Evolutionary conservation across 768 basidiomycete genomes (phyloP), one percentile per base, ranked within the genome.

Genomic region (Kwoniella bestiolae): DNA sequence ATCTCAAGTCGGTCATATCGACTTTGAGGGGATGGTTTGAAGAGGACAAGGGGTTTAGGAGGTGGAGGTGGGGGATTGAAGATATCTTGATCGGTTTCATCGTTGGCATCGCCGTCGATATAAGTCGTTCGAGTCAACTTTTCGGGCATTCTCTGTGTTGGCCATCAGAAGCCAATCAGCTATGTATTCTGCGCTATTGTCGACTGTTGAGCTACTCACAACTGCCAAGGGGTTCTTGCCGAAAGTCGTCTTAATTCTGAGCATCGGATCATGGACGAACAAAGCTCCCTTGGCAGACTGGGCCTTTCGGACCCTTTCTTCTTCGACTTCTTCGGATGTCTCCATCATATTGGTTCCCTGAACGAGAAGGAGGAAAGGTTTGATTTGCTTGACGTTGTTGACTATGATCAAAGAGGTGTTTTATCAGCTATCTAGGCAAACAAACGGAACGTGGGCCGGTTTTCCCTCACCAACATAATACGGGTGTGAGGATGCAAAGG

Each of bases 1-100:
- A 88, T 70, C 49, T 85, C 81, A 38, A 75, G 16, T 23, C 38
- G 16, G 11, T 49, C 52, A 18, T 62, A 68, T 8, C 66, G 63
- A 18, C 29, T 34, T 28, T 60, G 41, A 4, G 51, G 31, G 2
- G 66, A 62, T 8, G 70, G 70, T 23, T 47, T 56, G 51, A 69
- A 71, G 16, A 4, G 16, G 9, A 25, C 34, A 7, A 25, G 7
- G 14, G 5, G 7, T 25, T 52, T 61, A 7, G 44, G 41, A 16
- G 51, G 63, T 41, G 45, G 23, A 9, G 56, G 11, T 1, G 44
- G 41, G n/a, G 32, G 62, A 32, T 64, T 14, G 38, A 66, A 53
- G 34, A 72, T 52, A 7, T 34, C 46, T 7, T 53, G 47, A 50
- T 73, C 72, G 5, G 47, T 52, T n/a, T 53, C 35, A 23, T 66